Percentiles rank a stretch among this genome's conserved stretches.
phyloP scores from a whole-genome alignment of 305 asterid genomes.

The Fraxinus velutina region DNA sequence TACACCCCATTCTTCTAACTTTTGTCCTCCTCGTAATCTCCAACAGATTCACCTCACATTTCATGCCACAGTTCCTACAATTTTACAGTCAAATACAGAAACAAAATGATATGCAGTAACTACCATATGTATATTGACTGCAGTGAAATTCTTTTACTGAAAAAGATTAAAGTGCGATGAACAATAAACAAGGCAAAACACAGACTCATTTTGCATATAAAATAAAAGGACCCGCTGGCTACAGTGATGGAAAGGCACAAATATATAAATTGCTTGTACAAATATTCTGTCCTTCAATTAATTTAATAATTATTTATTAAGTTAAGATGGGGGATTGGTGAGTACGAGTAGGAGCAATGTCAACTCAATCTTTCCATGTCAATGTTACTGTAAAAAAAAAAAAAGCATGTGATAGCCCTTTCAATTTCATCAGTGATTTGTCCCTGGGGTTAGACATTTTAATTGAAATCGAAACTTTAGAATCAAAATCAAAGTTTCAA shows the following conservation, averaged over 20 bases:
- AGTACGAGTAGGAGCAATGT: not conserved
- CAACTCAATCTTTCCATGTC: not conserved
- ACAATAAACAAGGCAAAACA: not conserved
- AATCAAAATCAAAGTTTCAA: not conserved
- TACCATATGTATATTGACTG: not conserved
- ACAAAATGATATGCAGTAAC: not conserved
- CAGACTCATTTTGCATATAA: not conserved
- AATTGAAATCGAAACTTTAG: not conserved
- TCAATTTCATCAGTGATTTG: not conserved
- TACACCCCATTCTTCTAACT: constrained; percentile 3
- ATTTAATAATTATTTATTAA: not conserved
- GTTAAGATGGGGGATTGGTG: not conserved
- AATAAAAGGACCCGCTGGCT: not conserved
- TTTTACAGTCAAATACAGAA: not conserved
- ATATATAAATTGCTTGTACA: constrained; percentile 1
- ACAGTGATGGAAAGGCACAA: not conserved
- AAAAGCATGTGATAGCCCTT: not conserved
- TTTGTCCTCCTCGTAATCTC: constrained; percentile 7
- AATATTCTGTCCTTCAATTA: not conserved
- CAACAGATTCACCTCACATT: not conserved
- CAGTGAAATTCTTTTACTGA: not conserved
- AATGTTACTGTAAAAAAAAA: not conserved
- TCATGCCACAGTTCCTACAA: not conserved
- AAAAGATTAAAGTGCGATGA: not conserved
- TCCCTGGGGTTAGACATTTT: not conserved